Evolutionary conservation across 2,329 filamentous ascomycete genomes (phyloP), one percentile per base, ranked within the genome.

Genomic region (Knoxdaviesia capensis): DNA sequence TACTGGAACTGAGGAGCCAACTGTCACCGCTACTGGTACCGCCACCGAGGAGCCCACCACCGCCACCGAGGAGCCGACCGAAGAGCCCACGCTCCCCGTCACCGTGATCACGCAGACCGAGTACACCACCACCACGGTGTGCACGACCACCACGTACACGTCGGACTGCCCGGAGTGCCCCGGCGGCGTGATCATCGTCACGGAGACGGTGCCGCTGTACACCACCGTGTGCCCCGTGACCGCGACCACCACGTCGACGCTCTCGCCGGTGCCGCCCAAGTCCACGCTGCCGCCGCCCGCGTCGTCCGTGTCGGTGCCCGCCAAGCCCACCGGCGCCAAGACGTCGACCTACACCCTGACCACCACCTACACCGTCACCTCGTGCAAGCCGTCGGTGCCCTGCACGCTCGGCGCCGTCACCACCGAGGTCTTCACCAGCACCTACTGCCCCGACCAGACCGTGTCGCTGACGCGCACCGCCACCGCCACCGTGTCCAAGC

Each of bases 211-310:
- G 36, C 31, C 41, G 11, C 31, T 39, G 40, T 69, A 66, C 41
- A 77, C 74, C 47, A 77, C 73, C 36, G 54, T 76, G 52, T 75
- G 71, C 42, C 39, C 39, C 5, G 35, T 41, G 5, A 44, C 29
- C 35, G n/a, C 38, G 35, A 34, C 35, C 28, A 10, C 7, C 28
- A n/a, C 38, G 7, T 6, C 33, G 33, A 10, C 33, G 39, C 28
- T 29, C 34, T 34, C n/a, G 32, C 31, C n/a, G 39, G 39, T 34
- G 39, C 33, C n/a, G 31, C 2, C 31, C 11, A 34, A 34, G n/a
- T 41, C 29, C 7, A 34, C 28, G 31, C 33, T 41, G 34, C 39
- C 28, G 20, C 29, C 7, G 7, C 28, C 28, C 11, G 11, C 7
- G 4, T 41, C 9, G 29, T 34, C 10, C 31, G 7, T 34, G 39